Conservation (phyloP, 202 grass and related monocot species). For the Dendrocalamus latiflorus region DNA sequence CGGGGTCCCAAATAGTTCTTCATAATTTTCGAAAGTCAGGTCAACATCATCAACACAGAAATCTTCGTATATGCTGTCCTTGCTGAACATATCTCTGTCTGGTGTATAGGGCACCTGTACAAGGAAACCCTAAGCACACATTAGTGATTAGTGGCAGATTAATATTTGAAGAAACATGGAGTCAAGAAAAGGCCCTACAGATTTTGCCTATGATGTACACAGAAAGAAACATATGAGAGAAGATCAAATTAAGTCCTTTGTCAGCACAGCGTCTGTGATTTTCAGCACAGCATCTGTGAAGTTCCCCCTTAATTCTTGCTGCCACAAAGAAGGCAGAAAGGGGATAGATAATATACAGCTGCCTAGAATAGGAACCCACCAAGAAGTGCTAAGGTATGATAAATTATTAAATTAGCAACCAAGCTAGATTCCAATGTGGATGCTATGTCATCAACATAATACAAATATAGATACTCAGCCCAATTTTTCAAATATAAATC, state of each 20-base stretch:
- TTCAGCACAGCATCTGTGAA: too few species aligned
- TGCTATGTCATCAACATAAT: background rate
- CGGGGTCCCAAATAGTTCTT: conserved; percentile 78
- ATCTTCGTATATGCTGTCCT: conserved; percentile 73
- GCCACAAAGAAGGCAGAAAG: background rate
- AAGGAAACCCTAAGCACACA: conserved; percentile 15
- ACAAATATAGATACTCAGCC: background rate
- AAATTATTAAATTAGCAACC: conserved; percentile 6
- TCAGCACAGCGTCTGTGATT: too few species aligned
- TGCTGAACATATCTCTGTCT: conserved; percentile 64
- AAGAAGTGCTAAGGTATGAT: background rate
- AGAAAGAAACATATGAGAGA: background rate
- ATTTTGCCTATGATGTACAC: background rate
- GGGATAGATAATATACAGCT: background rate
- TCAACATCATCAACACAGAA: conserved; percentile 78
- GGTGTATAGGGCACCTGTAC: conserved; percentile 43
- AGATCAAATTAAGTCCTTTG: background rate
- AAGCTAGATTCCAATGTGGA: background rate
- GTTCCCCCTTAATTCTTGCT: background rate
- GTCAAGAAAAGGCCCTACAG: background rate
- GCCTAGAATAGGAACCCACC: background rate
- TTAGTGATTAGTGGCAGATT: conserved; percentile 22
- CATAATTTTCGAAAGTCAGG: conserved; percentile 85
- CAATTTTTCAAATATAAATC: background rate
- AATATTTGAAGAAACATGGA: background rate